Conservation (phyloP, 2,329 filamentous ascomycete genomes). For the Fusarium anthophilum region DNA sequence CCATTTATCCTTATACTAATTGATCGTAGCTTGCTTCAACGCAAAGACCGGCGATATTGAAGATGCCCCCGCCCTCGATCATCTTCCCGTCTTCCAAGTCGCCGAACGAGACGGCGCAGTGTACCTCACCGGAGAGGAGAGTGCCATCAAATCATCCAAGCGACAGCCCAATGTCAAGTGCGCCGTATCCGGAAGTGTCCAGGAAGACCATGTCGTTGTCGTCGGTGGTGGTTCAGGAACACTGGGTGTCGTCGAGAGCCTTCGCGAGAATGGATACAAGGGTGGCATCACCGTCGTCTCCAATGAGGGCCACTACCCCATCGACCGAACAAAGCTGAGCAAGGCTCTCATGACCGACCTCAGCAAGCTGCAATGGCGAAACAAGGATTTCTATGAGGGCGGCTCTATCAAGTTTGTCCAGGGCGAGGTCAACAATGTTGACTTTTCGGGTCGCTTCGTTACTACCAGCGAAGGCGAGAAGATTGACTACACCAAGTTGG, state of each 20-base stretch:
- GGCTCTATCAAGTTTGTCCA: conserved; percentile 66
- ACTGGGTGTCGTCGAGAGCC: conserved; percentile 81
- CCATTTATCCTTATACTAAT: conserved; percentile 2
- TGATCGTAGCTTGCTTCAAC: conserved; percentile 83
- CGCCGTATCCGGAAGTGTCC: conserved; percentile 56
- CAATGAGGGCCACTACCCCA: conserved; percentile 84
- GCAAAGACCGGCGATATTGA: conserved; percentile 91
- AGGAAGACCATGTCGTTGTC: conserved; percentile 77
- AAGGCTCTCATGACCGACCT: conserved; percentile 89
- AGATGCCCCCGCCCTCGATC: conserved; percentile 89
- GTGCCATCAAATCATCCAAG: conserved; percentile 78
- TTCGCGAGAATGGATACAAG: conserved; percentile 82
- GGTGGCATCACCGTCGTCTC: conserved; percentile 86
- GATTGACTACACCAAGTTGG: conserved; percentile 85
- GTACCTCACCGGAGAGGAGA: conserved; percentile 84
- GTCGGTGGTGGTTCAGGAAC: conserved; percentile 89
- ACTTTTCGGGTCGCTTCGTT: conserved; percentile 79
- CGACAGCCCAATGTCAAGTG: conserved; percentile 80
- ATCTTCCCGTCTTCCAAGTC: conserved; percentile 84
- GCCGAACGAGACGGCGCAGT: conserved; percentile 83
- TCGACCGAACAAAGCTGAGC: conserved; percentile 94
- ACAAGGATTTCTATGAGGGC: conserved; percentile 78
- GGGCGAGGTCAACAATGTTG: conserved; percentile 75
- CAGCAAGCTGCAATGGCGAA: conserved; percentile 79
- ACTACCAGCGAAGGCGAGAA: conserved; percentile 77